These are phyloP conservation scores for Mycogone perniciosa DNA, from an alignment of 2,329 filamentous ascomycete genomes.

Conservation along the genomic window DNA sequence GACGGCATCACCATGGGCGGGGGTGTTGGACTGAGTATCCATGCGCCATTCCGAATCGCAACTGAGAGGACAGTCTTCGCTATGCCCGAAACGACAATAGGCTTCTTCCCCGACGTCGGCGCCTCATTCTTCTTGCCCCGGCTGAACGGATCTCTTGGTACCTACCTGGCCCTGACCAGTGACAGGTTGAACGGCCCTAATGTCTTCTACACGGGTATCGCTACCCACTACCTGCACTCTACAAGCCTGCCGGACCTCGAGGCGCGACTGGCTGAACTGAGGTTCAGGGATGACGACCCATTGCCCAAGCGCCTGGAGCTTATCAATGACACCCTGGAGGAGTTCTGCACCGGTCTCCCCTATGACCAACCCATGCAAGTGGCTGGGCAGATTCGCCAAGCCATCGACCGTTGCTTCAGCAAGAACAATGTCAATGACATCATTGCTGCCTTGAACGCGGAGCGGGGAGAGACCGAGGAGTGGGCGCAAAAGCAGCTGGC, in stretches of 20 bases:
- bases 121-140: conserved; percentile 92
- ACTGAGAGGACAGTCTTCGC: conserved; percentile 94
- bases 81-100: conserved; percentile 98
- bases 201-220: conserved; percentile 83
- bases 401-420: conserved; percentile 79
- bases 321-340: conserved; percentile 84
- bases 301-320: conserved; percentile 58
- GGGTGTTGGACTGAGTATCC: conserved; percentile 86
- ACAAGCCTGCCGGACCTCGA: conserved; percentile 77
- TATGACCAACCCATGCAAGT: conserved; percentile 62
- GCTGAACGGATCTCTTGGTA: conserved; percentile 79
- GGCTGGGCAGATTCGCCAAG: conserved; percentile 62
- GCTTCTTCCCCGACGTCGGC: conserved; percentile 97
- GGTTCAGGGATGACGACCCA: conserved; percentile 71
- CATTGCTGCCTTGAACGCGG: conserved; percentile 56
- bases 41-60: conserved; percentile 93
- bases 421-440: conserved; percentile 64
- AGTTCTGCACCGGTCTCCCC: conserved; percentile 82
- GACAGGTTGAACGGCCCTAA: conserved; percentile 76
- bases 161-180: conserved; percentile 89
- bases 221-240: conserved; percentile 94
- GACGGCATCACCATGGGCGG: conserved; percentile 98
- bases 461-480: conserved; percentile 45
- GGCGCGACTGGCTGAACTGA: conserved; percentile 77
- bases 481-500: conserved; percentile 77